phyloP scores from a whole-genome alignment of 2,329 filamentous ascomycete genomes.

The Colletotrichum siamense region DNA sequence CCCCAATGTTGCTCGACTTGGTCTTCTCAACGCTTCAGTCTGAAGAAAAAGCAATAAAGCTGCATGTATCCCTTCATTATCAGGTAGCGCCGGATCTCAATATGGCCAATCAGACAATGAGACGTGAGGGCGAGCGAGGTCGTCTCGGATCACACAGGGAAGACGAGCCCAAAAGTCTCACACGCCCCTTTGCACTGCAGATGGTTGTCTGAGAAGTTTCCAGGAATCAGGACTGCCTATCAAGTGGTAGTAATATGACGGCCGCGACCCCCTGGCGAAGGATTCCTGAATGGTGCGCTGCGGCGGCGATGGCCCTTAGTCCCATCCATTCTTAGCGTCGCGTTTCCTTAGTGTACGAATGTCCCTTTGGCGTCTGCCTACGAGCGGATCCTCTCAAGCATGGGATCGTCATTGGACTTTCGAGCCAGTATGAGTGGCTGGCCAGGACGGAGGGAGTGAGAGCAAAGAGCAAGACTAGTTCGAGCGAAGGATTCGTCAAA shows the following conservation, averaged over 20 bases:
- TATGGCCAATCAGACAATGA: background rate
- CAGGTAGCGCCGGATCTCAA: background rate
- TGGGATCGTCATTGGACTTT: background rate
- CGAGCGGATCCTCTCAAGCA: background rate
- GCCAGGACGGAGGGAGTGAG: background rate
- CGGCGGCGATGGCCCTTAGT: background rate
- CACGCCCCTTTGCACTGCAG: background rate
- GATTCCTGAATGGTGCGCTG: slow-evolving; percentile 2
- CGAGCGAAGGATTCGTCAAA: background rate
- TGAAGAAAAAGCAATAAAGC: background rate
- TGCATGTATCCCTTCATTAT: background rate
- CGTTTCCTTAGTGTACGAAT: background rate
- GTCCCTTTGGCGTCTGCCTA: background rate
- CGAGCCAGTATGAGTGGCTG: background rate
- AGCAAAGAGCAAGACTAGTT: background rate
- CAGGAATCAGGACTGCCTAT: background rate
- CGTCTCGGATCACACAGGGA: background rate
- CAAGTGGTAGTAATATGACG: background rate
- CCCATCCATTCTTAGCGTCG: background rate
- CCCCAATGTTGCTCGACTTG: background rate
- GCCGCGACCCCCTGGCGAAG: background rate
- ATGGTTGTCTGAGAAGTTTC: background rate
- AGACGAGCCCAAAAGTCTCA: background rate
- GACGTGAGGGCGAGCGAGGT: background rate
- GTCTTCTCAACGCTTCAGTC: background rate